Percentiles rank a stretch among this genome's conserved stretches.
These are phyloP conservation scores for Boletellus deceptivus DNA, from an alignment of 1,284 basidiomycete species.

Conservation along the genomic window DNA sequence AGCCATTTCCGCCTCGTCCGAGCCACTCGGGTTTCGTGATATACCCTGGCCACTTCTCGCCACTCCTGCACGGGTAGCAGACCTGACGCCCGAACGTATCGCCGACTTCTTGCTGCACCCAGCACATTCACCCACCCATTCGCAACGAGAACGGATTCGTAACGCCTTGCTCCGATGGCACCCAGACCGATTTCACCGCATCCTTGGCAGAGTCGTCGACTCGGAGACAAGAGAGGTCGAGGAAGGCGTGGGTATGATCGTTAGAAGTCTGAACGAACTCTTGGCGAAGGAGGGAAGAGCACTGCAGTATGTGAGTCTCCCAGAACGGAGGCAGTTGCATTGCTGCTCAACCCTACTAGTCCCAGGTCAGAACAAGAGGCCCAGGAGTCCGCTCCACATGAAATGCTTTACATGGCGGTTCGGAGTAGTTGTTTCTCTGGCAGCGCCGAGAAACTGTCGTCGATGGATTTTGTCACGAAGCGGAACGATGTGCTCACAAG, in stretches of 20 bases:
- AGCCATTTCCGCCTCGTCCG: slow-evolving; percentile 41
- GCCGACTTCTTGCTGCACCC: slow-evolving; percentile 59
- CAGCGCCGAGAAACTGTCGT: slow-evolving; percentile 14
- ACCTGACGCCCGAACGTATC: slow-evolving; percentile 51
- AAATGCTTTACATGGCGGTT: neutral
- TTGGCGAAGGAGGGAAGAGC: slow-evolving; percentile 45
- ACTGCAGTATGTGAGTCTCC: slow-evolving; percentile 24
- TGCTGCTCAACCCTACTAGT: slow-evolving; percentile 4
- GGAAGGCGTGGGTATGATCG: slow-evolving; percentile 67
- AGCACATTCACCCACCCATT: slow-evolving; percentile 53
- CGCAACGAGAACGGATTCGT: slow-evolving; percentile 62
- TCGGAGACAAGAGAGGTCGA: slow-evolving; percentile 57
- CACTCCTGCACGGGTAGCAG: slow-evolving; percentile 42
- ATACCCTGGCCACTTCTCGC: slow-evolving; percentile 69
- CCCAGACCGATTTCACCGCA: slow-evolving; percentile 66
- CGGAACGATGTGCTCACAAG: slow-evolving; percentile 7
- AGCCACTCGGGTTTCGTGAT: slow-evolving; percentile 51
- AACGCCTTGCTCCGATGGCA: slow-evolving; percentile 71
- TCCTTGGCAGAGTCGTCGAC: slow-evolving; percentile 51
- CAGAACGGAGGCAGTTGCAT: neutral
- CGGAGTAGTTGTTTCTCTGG: slow-evolving; percentile 15
- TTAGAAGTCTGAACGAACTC: slow-evolving; percentile 67
- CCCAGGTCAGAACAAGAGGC: slow-evolving; percentile 19
- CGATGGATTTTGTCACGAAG: slow-evolving; percentile 7
- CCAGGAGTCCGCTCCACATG: neutral